Base-by-base conservation (phyloP, 2,329 filamentous ascomycete species). In the Graphilbum sp. region DNA sequence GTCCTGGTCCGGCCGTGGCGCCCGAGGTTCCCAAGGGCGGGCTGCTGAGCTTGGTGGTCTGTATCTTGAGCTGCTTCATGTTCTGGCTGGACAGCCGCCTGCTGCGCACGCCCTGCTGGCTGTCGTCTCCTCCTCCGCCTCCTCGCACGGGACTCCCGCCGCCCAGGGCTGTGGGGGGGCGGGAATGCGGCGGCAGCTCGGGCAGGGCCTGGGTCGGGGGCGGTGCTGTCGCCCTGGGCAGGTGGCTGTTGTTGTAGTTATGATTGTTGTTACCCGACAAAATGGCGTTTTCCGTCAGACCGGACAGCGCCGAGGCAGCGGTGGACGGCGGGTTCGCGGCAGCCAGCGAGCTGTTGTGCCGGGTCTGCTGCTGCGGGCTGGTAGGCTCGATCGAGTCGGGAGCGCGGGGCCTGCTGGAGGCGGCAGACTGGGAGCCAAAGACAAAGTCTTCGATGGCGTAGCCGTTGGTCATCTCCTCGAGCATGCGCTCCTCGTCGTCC, bases 391-490 rank as follows among this genome's bases (percentile, higher is more conserved):
- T 92, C 1, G 83, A 88, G 52, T 84, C 80, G 3, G 85, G 90
- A 51, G 88, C 79, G 41, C 84, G 72, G 25, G 82, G 79, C 18
- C 83, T 56, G 20, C 75, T 67, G 15, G n/a, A 17, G n/a, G 19
- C 20, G 9, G 23, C 9, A 6, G 15, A 13, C 4, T 70, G 69
- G 48, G 75, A 69, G 25, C 75, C 78, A 51, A 87, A 81, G 41
- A 83, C 70, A 51, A 92, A 92, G 40, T 87, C 80, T 40, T 88
- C 83, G 50, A 90, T 75, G 39, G 77, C 72, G 54, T 86, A 88
- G 38, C 81, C 84, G 45, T 72, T 75, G 0, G 83, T 86, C 69
- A 96, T 85, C 54, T 94, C 85, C 44, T 95, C 88, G 35, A 95
- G 57, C 38, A 86, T 68, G 25, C 77, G 69, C 52, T 87, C 81